Conservation (phyloP, 805 yeast genomes). For the Ogataea salicorniae region DNA sequence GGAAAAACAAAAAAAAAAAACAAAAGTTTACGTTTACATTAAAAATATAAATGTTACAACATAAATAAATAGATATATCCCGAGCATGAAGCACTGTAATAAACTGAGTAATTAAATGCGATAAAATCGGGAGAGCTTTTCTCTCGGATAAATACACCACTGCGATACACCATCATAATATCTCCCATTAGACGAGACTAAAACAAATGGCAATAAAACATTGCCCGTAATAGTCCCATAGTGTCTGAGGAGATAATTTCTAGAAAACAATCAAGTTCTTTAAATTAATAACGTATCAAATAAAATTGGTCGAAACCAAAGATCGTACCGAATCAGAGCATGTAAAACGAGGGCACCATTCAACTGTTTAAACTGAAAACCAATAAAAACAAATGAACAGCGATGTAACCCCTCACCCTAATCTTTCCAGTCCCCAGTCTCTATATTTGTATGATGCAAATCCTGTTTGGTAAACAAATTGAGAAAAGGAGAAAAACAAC, state of each 20-base stretch:
- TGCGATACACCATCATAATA: slow-evolving; percentile 2
- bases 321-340: slow-evolving; percentile 1
- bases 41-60: neutral
- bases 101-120: slow-evolving; percentile 19
- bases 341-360: slow-evolving; percentile 3
- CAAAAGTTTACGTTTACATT: no score
- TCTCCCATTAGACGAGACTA: slow-evolving; percentile 2
- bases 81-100: slow-evolving; percentile 28
- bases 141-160: slow-evolving; percentile 17
- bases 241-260: neutral
- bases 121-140: slow-evolving; percentile 22
- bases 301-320: slow-evolving; percentile 1
- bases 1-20: no score
- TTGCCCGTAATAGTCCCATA: slow-evolving; percentile 1
- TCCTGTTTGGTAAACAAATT: slow-evolving; percentile 10
- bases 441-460: slow-evolving; percentile 4
- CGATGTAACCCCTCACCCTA: slow-evolving; percentile 4
- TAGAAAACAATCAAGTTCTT: neutral
- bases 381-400: neutral
- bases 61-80: slow-evolving; percentile 14
- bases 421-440: slow-evolving; percentile 1
- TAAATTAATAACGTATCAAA: slow-evolving; percentile 1
- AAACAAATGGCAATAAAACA: slow-evolving; percentile 1
- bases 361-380: slow-evolving; percentile 1
- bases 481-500: neutral